Evolutionary conservation across 2,329 filamentous ascomycete genomes (phyloP).

Genomic region (Hypoxylon sp.): DNA sequence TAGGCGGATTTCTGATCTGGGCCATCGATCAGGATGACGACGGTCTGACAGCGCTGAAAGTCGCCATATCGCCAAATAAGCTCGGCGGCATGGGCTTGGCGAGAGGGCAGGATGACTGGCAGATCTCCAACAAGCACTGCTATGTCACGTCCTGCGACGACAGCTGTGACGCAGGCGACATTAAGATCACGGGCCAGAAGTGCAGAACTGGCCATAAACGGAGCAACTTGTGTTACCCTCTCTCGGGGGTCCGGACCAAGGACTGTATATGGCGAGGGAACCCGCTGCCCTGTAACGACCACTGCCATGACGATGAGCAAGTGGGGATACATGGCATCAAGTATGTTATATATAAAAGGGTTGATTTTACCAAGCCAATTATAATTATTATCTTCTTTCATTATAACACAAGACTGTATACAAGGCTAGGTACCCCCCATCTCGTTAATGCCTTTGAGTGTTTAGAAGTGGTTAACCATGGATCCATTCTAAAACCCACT

Average conservation of each 20-base stretch:
- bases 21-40: conserved; percentile 52
- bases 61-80: conserved; percentile 27
- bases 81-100: not conserved
- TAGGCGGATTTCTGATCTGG: conserved; percentile 56
- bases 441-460: too few species aligned
- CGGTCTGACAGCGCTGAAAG: conserved; percentile 42
- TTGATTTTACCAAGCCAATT: not conserved
- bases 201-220: conserved; percentile 50
- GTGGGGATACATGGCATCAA: conserved; percentile 25
- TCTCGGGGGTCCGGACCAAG: conserved; percentile 52
- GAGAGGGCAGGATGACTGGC: too few species aligned
- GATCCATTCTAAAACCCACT: too few species aligned
- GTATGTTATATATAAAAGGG: too few species aligned
- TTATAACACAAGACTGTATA: too few species aligned
- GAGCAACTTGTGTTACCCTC: conserved; percentile 54
- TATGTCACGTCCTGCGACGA: conserved; percentile 53
- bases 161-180: conserved; percentile 51
- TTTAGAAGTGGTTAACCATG: too few species aligned
- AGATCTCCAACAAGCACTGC: conserved; percentile 35
- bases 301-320: conserved; percentile 55
- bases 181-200: conserved; percentile 50
- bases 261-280: conserved; percentile 55
- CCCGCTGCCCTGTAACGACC: conserved; percentile 52
- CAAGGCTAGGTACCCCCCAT: too few species aligned
- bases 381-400: too few species aligned